A percentile compares a stretch with the other conserved stretches of the same genome.
phyloP scores from a whole-genome alignment of 1,284 basidiomycete species.

The Pseudozyma hubeiensis region DNA sequence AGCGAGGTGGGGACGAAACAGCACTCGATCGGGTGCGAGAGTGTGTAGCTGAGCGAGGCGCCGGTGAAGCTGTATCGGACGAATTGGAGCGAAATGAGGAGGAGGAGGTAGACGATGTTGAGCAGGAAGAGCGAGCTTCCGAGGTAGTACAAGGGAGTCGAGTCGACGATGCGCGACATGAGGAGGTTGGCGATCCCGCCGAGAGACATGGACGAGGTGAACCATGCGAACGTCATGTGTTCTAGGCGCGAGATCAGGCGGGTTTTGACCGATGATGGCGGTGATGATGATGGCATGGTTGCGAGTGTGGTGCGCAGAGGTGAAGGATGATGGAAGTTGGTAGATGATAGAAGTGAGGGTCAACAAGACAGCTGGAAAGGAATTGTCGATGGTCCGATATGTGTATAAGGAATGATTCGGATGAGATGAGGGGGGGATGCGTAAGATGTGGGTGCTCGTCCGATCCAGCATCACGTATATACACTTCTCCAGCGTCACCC shows the following conservation, averaged over 20 bases:
- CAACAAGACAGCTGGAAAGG: too few species aligned
- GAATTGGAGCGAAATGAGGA: slow-evolving; percentile 17
- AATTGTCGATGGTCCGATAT: too few species aligned
- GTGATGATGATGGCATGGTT: neutral
- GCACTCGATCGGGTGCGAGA: slow-evolving; percentile 40
- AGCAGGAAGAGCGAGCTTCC: slow-evolving; percentile 19
- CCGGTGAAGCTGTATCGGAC: slow-evolving; percentile 16
- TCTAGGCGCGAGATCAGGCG: slow-evolving; percentile 7
- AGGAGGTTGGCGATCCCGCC: slow-evolving; percentile 36
- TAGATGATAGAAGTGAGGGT: too few species aligned
- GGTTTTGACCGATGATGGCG: neutral
- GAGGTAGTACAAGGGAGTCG: slow-evolving; percentile 8
- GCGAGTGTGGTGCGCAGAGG: neutral
- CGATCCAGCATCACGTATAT: too few species aligned
- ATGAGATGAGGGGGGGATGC: too few species aligned
- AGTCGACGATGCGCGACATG: slow-evolving; percentile 20
- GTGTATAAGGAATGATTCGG: too few species aligned
- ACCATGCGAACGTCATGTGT: slow-evolving; percentile 43
- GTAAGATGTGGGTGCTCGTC: too few species aligned
- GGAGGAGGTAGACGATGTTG: slow-evolving; percentile 27
- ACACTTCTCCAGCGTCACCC: too few species aligned
- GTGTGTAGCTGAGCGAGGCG: slow-evolving; percentile 8
- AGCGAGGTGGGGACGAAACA: slow-evolving; percentile 38
- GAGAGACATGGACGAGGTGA: slow-evolving; percentile 39
- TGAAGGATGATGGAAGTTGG: neutral